Base-by-base conservation (phyloP, 139 green algal species). In the Spirogloea muscicola region DNA sequence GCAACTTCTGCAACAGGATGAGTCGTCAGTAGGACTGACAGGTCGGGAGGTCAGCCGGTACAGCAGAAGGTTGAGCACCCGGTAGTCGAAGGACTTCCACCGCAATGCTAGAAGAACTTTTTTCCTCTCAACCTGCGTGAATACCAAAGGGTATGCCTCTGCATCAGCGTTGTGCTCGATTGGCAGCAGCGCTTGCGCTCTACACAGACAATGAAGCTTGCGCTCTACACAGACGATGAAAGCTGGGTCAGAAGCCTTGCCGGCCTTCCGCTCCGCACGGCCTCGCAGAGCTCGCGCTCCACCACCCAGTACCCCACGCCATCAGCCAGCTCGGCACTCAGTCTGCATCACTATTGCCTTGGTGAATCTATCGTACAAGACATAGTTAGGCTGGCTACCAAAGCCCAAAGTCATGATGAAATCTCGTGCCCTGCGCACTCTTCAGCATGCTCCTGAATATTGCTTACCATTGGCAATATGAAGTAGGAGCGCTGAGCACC, bases 51-150 rank as follows among this genome's bases (percentile, higher is more conserved):
- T 36, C 10, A 64, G 27, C 55, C 33, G 1, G 21, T 72, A 79
- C 31, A 74, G 10, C 44, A 80, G 36, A 16, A 80, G 68, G 42
- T 68, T 80, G 25, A 80, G 7, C 39, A 82, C 72, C 27, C 72
- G 68, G 13, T 80, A 80, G 42, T 80, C 72, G 66, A 80, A 80
- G 25, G 59, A 77, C 72, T 80, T 80, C 6, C 46, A 25, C 27
- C 10, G 5, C 42, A 80, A 9, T 27, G 72, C 72, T 9, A 25
- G 7, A 27, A 74, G 6, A 6, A 80, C 68, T 16, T 77, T 64
- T 6, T 25, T 10, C 7, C 68, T 34, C 16, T 18, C 25, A 16
- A 77, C 46, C 61, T 71, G 61, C 55, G 16, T n/a, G n/a, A n/a
- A n/a, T n/a, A n/a, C n/a, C n/a, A n/a, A n/a, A n/a, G n/a, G n/a